These are phyloP conservation scores for Fraxinus sp. DNA, from an alignment of 305 asterid species.

Conservation along the genomic window DNA sequence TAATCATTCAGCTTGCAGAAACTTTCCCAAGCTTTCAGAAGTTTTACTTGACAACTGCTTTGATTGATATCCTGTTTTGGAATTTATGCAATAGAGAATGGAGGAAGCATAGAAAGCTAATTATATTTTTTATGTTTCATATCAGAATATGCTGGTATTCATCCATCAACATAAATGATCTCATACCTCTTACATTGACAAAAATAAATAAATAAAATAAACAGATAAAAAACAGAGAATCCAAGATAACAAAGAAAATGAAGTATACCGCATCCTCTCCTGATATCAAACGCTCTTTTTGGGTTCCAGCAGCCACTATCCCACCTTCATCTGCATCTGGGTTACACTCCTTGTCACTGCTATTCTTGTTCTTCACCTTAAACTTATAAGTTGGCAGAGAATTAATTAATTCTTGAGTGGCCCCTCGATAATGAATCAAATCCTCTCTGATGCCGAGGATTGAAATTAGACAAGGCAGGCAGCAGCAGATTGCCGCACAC, in stretches of 20 bases:
- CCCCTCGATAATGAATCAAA: constrained; percentile 74
- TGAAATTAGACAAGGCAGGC: constrained; percentile 94
- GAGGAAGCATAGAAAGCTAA: constrained; percentile 4
- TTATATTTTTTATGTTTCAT: background rate
- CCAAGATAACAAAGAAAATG: background rate
- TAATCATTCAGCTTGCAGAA: background rate
- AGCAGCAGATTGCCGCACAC: constrained; percentile 93
- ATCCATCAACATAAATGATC: background rate
- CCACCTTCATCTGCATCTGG: constrained; percentile 45
- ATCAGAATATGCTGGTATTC: background rate
- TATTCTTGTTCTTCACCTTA: constrained; percentile 54
- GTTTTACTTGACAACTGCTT: background rate
- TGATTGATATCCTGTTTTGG: background rate
- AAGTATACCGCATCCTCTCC: constrained; percentile 54
- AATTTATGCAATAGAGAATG: background rate
- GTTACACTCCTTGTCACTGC: constrained; percentile 41
- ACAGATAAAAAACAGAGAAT: background rate
- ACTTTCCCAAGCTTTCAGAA: background rate
- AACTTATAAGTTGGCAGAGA: constrained; percentile 87
- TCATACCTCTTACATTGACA: background rate
- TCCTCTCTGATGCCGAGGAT: constrained; percentile 89
- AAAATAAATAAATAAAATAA: background rate
- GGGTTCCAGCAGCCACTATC: constrained; percentile 53
- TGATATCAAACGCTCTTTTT: constrained; percentile 50
- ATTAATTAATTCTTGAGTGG: constrained; percentile 84